Percentiles rank a stretch among this genome's conserved stretches.
Conservation (phyloP, 2,329 filamentous ascomycete genomes). For the Cladosporium sp. region DNA sequence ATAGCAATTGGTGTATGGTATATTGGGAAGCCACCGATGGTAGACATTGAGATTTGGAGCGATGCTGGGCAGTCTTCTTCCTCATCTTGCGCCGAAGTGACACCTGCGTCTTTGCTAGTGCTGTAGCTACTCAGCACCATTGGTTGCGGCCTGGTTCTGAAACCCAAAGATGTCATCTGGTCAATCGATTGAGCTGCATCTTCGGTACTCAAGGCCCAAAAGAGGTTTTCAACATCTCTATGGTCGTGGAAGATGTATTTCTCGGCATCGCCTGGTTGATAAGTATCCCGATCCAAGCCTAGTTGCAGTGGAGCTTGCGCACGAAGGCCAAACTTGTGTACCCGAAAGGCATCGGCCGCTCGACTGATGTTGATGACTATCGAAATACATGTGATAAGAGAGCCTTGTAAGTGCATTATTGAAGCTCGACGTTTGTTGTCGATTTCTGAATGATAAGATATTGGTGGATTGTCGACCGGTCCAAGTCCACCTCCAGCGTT, state of each 20-base stretch:
- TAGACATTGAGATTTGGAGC: slow-evolving; percentile 3
- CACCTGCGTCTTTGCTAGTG: too few species aligned
- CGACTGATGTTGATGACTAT: not conserved
- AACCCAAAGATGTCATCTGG: not conserved
- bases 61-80: not conserved
- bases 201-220: not conserved
- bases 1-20: slow-evolving; percentile 3
- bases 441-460: too few species aligned
- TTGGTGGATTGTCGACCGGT: too few species aligned
- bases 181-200: not conserved
- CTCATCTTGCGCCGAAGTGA: not conserved
- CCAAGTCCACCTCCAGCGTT: too few species aligned
- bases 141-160: not conserved
- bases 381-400: not conserved
- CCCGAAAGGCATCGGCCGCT: not conserved
- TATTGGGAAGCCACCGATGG: slow-evolving; percentile 8
- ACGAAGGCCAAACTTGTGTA: not conserved
- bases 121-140: not conserved
- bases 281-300: not conserved
- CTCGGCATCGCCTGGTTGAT: not conserved
- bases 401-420: not conserved
- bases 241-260: not conserved
- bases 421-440: not conserved
- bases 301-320: not conserved
- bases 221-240: not conserved